These are phyloP conservation scores for Suillus luteus DNA, from an alignment of 768 basidiomycete genomes.

Conservation along the genomic window DNA sequence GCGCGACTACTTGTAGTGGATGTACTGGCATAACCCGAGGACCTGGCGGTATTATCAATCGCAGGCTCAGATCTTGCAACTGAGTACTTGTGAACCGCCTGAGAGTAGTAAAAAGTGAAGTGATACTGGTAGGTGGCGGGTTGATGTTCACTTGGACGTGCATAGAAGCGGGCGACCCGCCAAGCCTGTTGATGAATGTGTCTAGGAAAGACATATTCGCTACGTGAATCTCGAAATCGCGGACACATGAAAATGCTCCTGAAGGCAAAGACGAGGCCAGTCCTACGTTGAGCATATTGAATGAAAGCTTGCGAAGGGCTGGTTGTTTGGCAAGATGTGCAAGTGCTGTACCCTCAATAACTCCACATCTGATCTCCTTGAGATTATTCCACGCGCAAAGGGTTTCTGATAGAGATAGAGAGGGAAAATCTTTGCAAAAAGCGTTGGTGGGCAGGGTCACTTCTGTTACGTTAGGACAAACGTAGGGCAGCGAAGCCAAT, in stretches of 20 bases:
- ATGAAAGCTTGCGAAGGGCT: conserved; percentile 7
- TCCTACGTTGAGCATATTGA: neutral
- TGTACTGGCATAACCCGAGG: neutral
- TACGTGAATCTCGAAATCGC: conserved; percentile 1
- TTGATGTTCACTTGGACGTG: neutral
- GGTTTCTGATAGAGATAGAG: conserved; percentile 9
- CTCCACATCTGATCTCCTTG: neutral
- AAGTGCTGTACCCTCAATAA: conserved; percentile 5
- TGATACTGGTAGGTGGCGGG: neutral
- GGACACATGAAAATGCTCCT: conserved; percentile 5
- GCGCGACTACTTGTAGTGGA: neutral
- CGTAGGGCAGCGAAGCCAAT: conserved; percentile 8
- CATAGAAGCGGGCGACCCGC: conserved; percentile 5
- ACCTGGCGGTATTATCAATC: neutral
- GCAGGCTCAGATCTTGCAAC: conserved; percentile 4
- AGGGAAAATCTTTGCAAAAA: neutral
- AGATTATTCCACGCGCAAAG: conserved; percentile 12
- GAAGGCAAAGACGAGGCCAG: neutral
- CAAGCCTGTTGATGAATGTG: neutral
- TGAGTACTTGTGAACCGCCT: neutral
- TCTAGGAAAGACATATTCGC: neutral
- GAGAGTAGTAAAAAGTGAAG: conserved; percentile 5
- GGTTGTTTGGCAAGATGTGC: conserved; percentile 4
- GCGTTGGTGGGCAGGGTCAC: conserved; percentile 1
- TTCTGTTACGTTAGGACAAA: conserved; percentile 8